These are phyloP conservation scores for Talaromyces wortmannii DNA, from an alignment of 495 filamentous ascomycete species.

Conservation along the genomic window DNA sequence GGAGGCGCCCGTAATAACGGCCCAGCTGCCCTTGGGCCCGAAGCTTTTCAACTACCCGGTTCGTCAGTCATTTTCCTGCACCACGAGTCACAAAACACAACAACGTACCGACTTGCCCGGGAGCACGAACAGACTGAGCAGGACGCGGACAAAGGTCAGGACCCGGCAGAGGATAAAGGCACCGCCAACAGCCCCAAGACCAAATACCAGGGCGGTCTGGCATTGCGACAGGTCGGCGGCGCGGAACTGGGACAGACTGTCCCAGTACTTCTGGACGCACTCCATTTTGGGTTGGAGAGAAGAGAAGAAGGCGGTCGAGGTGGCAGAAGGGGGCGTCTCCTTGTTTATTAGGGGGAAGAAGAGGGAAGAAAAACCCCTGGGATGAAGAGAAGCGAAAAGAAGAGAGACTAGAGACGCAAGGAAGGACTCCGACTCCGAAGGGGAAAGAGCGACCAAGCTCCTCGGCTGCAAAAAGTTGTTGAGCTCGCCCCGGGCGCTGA, in stretches of 20 bases:
- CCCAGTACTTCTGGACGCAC: slow-evolving; percentile 21
- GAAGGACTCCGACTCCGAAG: neutral
- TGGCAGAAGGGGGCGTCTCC: too few species aligned
- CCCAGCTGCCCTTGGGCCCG: slow-evolving; percentile 89
- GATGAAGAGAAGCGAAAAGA: neutral
- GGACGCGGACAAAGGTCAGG: slow-evolving; percentile 54
- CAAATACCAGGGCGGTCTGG: slow-evolving; percentile 2
- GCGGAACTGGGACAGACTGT: slow-evolving; percentile 20
- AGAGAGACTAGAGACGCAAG: neutral
- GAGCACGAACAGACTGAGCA: slow-evolving; percentile 73
- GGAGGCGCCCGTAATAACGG: slow-evolving; percentile 89
- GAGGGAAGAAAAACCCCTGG: neutral
- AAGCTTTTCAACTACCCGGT: slow-evolving; percentile 71
- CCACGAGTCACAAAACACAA: neutral
- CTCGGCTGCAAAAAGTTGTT: neutral
- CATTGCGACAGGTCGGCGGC: slow-evolving; percentile 4
- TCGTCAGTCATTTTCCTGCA: neutral
- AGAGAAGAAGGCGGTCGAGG: too few species aligned
- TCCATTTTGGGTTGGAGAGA: slow-evolving; percentile 22
- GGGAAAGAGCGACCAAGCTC: slow-evolving; percentile 6
- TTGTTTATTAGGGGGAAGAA: neutral
- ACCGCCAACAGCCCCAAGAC: slow-evolving; percentile 39
- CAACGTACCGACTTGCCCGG: slow-evolving; percentile 52
- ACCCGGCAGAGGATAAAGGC: slow-evolving; percentile 50
- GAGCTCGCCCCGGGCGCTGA: neutral